Evolutionary conservation across 805 yeast species (phyloP), one percentile per base, ranked within the genome.

Genomic region (Kuraishia capsulata): DNA sequence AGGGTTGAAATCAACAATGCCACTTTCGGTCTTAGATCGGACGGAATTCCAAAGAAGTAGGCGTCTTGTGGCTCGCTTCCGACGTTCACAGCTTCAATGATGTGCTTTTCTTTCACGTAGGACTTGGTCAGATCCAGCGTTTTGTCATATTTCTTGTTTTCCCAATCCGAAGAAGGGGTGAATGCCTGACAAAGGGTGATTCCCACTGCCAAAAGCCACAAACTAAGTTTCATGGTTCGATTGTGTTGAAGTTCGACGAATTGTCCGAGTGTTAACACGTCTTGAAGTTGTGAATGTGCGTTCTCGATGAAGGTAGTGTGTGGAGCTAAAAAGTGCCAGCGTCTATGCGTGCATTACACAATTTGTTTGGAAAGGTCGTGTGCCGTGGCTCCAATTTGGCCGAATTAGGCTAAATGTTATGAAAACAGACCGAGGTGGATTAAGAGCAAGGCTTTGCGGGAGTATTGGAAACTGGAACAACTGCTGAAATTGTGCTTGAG

Each of bases 91-190:
- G 77, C 67, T 36, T 64, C 70, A 31, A 87, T 52, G n/a, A 69
- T 57, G 42, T 68, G 60, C 20, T 71, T 64, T 53, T 82, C 94
- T 46, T 73, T 75, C 31, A 76, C 69, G 54, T 81, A 88, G 3
- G 88, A 62, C 45, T 73, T 75, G 23, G 72, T 53, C 36, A 88
- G 68, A 50, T 87, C 96, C 28, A 86, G 50, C 6, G 68, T 55
- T 46, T 85, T 76, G 11, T 61, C 54, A 45, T 73, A 68, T 23
- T 75, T 68, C 24, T 61, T 51, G 56, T 86, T 87, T 50, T 71
- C 78, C 78, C 82, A 77, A n/a, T 36, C 42, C 4, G 33, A 13
- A 3, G 38, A 19, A 5, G 38, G 38, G 10, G 25, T 6, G 23
- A 35, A 28, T 17, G n/a, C n/a, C n/a, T n/a, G 37, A 28, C n/a